Conservation (phyloP, 1,284 basidiomycete species). For the Coniophora puteana region DNA sequence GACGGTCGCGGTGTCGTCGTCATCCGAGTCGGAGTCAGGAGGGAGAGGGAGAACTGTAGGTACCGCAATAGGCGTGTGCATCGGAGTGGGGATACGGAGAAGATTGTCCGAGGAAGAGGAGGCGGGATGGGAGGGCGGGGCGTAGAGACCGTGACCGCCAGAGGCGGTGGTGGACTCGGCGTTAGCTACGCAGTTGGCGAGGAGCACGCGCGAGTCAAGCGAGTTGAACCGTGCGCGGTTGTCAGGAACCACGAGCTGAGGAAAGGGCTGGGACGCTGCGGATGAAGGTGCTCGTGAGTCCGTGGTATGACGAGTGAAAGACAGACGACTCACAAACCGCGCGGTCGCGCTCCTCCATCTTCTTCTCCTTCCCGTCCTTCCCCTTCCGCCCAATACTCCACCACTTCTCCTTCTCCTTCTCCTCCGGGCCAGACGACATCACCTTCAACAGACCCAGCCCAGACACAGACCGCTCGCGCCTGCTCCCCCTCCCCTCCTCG, state of each 20-base stretch:
- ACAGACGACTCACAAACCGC: conserved; percentile 40
- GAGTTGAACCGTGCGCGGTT: conserved; percentile 57
- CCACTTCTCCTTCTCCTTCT: conserved; percentile 66
- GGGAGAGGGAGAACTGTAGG: conserved; percentile 20
- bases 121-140: conserved; percentile 4
- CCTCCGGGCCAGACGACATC: no score
- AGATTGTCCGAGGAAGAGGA: conserved; percentile 9
- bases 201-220: conserved; percentile 55
- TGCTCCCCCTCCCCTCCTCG: conserved; percentile 3
- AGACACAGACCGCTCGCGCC: no score
- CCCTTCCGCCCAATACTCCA: conserved; percentile 73
- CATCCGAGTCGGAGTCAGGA: no score
- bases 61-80: conserved; percentile 13
- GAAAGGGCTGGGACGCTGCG: conserved; percentile 45
- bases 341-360: conserved; percentile 38
- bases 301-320: conserved; percentile 12
- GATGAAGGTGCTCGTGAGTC: conserved; percentile 25
- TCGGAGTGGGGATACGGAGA: conserved; percentile 14
- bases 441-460: conserved; percentile 37
- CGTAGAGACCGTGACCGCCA: background rate
- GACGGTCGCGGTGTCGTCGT: conserved; percentile 31
- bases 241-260: conserved; percentile 28
- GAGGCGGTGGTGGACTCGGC: conserved; percentile 6
- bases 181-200: conserved; percentile 24
- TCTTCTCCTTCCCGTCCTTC: conserved; percentile 61